These are phyloP conservation scores for Wickerhamomyces rabaulensis DNA, from an alignment of 805 yeast species.

Conservation along the genomic window DNA sequence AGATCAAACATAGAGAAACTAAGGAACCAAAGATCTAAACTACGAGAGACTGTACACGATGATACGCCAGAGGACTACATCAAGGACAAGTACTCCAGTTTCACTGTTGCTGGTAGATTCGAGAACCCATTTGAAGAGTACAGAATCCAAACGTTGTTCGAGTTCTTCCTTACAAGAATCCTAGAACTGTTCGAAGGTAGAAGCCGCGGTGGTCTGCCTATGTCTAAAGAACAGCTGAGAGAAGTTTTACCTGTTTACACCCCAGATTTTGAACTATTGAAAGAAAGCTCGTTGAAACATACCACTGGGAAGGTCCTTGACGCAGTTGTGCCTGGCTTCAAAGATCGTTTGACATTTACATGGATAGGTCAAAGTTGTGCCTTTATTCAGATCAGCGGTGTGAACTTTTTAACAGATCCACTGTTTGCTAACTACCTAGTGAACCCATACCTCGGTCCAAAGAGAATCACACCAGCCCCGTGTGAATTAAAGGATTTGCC, in stretches of 20 bases:
- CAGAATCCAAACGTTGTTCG: constrained; percentile 83
- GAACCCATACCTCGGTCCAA: constrained; percentile 67
- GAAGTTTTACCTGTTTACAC: constrained; percentile 51
- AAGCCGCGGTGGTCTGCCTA: constrained; percentile 57
- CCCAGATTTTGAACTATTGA: constrained; percentile 38
- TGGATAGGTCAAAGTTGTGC: constrained; percentile 96
- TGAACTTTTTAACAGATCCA: constrained; percentile 86
- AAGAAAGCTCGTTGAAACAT: constrained; percentile 12
- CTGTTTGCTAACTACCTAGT: constrained; percentile 64
- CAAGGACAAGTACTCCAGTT: constrained; percentile 34
- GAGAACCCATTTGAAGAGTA: constrained; percentile 91
- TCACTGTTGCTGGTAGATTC: constrained; percentile 68
- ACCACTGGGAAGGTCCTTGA: constrained; percentile 6
- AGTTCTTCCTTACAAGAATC: constrained; percentile 70
- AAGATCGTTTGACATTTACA: constrained; percentile 58
- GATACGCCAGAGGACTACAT: constrained; percentile 12
- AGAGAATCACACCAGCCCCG: constrained; percentile 77
- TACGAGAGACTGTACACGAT: not conserved
- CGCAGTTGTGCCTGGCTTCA: constrained; percentile 29
- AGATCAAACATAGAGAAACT: constrained; percentile 27
- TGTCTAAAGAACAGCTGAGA: constrained; percentile 36
- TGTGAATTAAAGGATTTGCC: constrained; percentile 59
- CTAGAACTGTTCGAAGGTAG: constrained; percentile 61
- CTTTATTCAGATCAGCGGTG: constrained; percentile 59
- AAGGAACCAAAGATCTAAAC: not conserved